Evolutionary conservation across 345 rosid species (phyloP).

Genomic region (Moricandia arvensis): DNA sequence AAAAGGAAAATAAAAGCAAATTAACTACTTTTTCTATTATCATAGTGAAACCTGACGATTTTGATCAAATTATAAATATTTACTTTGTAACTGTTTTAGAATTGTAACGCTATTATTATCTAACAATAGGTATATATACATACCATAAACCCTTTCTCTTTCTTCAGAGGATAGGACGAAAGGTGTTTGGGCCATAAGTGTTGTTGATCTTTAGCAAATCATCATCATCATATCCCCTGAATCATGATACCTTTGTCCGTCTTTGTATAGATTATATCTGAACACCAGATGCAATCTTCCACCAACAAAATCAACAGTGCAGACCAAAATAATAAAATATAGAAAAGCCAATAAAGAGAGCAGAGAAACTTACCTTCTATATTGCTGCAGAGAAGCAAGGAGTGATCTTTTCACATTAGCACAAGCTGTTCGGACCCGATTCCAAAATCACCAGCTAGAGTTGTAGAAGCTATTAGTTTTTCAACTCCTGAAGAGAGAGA

Average conservation of each 20-base stretch:
- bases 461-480: slow-evolving; percentile 28
- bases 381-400: slow-evolving; percentile 45
- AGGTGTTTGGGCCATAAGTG: slow-evolving; percentile 73
- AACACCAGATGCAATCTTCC: slow-evolving; percentile 47
- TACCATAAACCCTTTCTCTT: slow-evolving; percentile 89
- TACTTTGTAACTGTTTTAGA: background rate
- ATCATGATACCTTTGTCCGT: slow-evolving; percentile 54
- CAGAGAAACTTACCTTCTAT: slow-evolving; percentile 60
- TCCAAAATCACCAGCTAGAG: slow-evolving; percentile 52
- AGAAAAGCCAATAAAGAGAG: background rate
- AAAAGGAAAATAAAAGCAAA: background rate
- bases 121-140: background rate
- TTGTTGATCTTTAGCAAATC: slow-evolving; percentile 56
- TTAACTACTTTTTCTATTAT: background rate
- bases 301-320: background rate
- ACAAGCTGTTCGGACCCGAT: slow-evolving; percentile 75
- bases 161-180: slow-evolving; percentile 62
- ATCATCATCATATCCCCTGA: slow-evolving; percentile 63
- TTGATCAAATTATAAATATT: no score
- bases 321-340: background rate
- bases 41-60: background rate
- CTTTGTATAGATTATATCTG: slow-evolving; percentile 58
- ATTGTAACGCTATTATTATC: background rate
- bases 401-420: slow-evolving; percentile 71
- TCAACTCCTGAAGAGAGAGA: slow-evolving; percentile 43